Conservation (phyloP, 768 basidiomycete genomes). For the Pleurotus platypus region DNA sequence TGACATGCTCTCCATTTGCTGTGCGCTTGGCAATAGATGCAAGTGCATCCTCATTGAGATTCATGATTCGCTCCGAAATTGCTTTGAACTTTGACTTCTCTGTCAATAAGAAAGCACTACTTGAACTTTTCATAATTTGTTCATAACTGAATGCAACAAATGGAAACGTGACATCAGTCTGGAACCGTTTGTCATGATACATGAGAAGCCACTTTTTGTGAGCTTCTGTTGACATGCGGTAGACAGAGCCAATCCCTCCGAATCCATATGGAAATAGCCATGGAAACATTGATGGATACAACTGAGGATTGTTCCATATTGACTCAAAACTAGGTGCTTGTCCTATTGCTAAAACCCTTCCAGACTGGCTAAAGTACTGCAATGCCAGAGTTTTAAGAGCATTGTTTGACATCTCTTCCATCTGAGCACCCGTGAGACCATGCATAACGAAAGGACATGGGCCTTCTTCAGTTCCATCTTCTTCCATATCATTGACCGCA, state of each 20-base stretch:
- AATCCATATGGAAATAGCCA: conserved; percentile 38
- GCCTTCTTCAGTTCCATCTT: conserved; percentile 10
- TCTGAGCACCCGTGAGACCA: conserved; percentile 18
- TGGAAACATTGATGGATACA: conserved; percentile 28
- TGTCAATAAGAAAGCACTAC: conserved; percentile 23
- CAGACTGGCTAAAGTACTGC: conserved; percentile 13
- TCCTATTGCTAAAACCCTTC: conserved; percentile 18
- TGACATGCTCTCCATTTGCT: conserved; percentile 19
- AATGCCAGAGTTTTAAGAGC: conserved; percentile 12
- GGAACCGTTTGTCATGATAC: conserved; percentile 14
- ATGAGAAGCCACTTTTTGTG: conserved; percentile 26
- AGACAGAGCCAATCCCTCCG: conserved; percentile 22
- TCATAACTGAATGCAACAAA: conserved; percentile 13
- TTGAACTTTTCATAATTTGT: conserved; percentile 19
- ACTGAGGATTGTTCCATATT: conserved; percentile 19
- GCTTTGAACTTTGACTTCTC: conserved; percentile 22
- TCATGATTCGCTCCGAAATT: conserved; percentile 18
- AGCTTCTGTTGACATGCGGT: conserved; percentile 10
- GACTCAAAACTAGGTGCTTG: conserved; percentile 15
- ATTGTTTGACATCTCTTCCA: conserved; percentile 12
- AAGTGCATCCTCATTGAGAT: conserved; percentile 18
- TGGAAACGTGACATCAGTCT: too few species aligned
- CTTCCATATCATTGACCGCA: conserved; percentile 12
- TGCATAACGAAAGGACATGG: conserved; percentile 25
- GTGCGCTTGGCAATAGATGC: conserved; percentile 16